Percentiles rank a stretch among this genome's conserved stretches.
Evolutionary conservation across 1,284 basidiomycete species (phyloP).

Genomic region (Veloboletus limbatus): DNA sequence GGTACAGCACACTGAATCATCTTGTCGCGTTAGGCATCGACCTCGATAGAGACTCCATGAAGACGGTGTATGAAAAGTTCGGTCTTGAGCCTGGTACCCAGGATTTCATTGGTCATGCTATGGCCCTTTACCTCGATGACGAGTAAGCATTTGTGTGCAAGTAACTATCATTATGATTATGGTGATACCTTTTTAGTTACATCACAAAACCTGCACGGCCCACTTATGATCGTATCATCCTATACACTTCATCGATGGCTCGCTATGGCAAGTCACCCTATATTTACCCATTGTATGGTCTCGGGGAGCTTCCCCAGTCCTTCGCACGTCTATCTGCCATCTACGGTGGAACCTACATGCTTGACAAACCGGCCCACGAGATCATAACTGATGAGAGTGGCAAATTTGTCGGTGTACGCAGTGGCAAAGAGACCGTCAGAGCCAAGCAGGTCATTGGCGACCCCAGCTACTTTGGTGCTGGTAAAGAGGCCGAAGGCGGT

Average conservation of each 20-base stretch:
- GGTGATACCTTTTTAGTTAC: slow-evolving; percentile 57
- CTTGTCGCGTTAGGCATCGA: slow-evolving; percentile 60
- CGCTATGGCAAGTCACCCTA: slow-evolving; percentile 99
- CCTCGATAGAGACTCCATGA: slow-evolving; percentile 88
- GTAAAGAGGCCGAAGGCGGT: slow-evolving; percentile 58
- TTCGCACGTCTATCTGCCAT: slow-evolving; percentile 98
- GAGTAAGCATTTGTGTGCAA: slow-evolving; percentile 62
- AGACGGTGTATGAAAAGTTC: slow-evolving; percentile 93
- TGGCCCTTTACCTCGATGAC: slow-evolving; percentile 98
- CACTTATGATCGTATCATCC: slow-evolving; percentile 92
- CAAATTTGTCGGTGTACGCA: slow-evolving; percentile 91
- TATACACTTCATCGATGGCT: slow-evolving; percentile 98
- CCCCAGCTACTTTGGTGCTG: slow-evolving; percentile 93
- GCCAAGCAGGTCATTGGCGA: slow-evolving; percentile 98
- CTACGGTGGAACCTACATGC: slow-evolving; percentile 99
- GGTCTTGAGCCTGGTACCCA: slow-evolving; percentile 96
- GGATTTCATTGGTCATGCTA: slow-evolving; percentile 99
- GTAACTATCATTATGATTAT: not conserved
- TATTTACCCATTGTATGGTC: slow-evolving; percentile 98
- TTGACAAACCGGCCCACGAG: slow-evolving; percentile 93
- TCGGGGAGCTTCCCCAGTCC: slow-evolving; percentile 98
- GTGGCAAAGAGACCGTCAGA: slow-evolving; percentile 90
- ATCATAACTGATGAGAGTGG: slow-evolving; percentile 86
- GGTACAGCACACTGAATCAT: slow-evolving; percentile 5
- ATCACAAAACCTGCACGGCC: slow-evolving; percentile 88